Base-by-base conservation (phyloP, 305 asterid species). In the Lippia alba region DNA sequence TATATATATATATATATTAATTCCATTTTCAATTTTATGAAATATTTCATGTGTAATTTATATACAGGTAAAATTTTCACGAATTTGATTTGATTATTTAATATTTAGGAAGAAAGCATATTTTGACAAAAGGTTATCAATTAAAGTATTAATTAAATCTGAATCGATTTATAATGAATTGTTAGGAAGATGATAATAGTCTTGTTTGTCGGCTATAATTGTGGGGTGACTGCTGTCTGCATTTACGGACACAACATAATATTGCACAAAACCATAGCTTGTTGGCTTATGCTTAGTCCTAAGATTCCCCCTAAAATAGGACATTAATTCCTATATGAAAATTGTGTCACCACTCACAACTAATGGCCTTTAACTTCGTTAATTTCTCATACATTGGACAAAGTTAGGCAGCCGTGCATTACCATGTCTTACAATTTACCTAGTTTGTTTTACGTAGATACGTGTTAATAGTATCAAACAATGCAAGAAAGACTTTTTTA, bases 131-230 rank as follows among this genome's bases (percentile, higher is more conserved):
- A 39, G 0, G 10, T 39, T 4, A 5, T 39, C 7, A 5, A 5
- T 39, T 39, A 39, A 39, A 5, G 2, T 5, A 39, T 39, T 39
- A 39, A 39, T 39, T 39, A 39, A 5, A 24, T 39, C 7, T 6
- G 10, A 39, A 7, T 39, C 10, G 45, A 39, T 39, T 11, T 48
- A n/a, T 30, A 16, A 48, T 17, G 18, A 58, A 66, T 36, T 36
- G 41, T 56, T 56, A 41, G 59, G 64, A 40, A 18, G 53, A 73
- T 68, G 55, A 4, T 59, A 32, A 19, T 30, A 69, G 48, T 66
- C 50, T 58, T 56, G 36, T 62, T 34, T 67, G 83, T 72, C 78
- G 69, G 76, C 79, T 66, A 54, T 66, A 24, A 70, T 70, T 70
- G 48, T 58, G 57, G 70, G 6, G 73, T 70, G 67, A 61, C 24